Evolutionary conservation across 495 filamentous ascomycete species (phyloP), one percentile per base, ranked within the genome.

Genomic region (Glutinoglossum americanum): DNA sequence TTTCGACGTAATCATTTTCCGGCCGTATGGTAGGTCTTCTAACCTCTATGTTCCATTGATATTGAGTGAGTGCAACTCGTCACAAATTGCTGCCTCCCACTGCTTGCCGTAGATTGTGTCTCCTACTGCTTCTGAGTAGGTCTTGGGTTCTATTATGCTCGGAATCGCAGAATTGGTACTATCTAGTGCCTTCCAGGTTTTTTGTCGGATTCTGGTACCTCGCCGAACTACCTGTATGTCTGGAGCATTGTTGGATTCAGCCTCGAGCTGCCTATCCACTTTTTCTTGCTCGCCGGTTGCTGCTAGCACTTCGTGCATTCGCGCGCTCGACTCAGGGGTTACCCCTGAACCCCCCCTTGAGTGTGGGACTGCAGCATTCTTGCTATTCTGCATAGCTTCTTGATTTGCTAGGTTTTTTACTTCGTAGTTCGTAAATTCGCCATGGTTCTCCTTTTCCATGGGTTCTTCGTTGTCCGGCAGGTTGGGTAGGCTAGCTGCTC

Each of bases 91-190:
- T 41, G 32, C 39, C 39, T 41, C 27, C 39, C 55, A 57, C 39
- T 57, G 33, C 17, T 57, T 37, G 17, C 55, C 30, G 10, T 41
- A 57, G 3, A 57, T 39, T 4, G 27, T 23, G n/a, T 57, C 30
- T 25, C 27, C 39, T n/a, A 57, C 39, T 30, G 39, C 55, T 57
- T 57, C 55, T 53, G 32, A 21, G 55, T 57, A 57, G 41, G 41
- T 45, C 21, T 45, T 45, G 1, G 39, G 35, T 25, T 39, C 51
- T 39, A 15, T 13, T 32, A 55, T 55, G 7, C n/a, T 55, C 35
- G 51, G 51, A 33, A 55, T 23, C 10, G 51, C 30, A 0, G 25
- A 33, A 33, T 33, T 39, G 30, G 51, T 25, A 33, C 19, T 55
- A n/a, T 30, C 30, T 19, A 10, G 25, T n/a, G 32, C 35, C 26